Percentiles rank a stretch among this genome's conserved stretches.
Evolutionary conservation across 2,329 filamentous ascomycete genomes (phyloP).

Genomic region (Amauroascus niger): DNA sequence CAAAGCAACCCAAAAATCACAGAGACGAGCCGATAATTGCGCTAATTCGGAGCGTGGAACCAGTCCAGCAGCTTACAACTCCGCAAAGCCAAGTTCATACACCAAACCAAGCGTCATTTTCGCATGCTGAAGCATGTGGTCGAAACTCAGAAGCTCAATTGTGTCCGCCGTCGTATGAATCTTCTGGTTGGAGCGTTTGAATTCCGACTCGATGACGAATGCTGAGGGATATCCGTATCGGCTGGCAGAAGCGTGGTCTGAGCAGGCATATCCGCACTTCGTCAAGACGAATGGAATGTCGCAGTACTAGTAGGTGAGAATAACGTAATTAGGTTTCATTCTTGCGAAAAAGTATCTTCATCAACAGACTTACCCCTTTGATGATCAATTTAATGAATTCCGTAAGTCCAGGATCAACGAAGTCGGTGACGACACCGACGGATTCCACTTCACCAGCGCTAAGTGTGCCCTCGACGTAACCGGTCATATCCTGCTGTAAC

Average conservation of each 20-base stretch:
- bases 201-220: slow-evolving; percentile 55
- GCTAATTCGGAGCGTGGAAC: neutral
- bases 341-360: too few species aligned
- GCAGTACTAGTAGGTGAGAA: slow-evolving; percentile 55
- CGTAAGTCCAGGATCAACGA: slow-evolving; percentile 71
- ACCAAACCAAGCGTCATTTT: slow-evolving; percentile 72
- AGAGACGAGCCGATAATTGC: neutral
- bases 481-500: slow-evolving; percentile 98
- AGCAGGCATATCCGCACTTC: slow-evolving; percentile 78
- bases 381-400: slow-evolving; percentile 86
- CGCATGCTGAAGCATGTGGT: slow-evolving; percentile 88
- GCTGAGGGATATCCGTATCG: slow-evolving; percentile 57
- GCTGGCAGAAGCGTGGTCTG: slow-evolving; percentile 57
- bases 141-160: slow-evolving; percentile 64
- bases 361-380: slow-evolving; percentile 44
- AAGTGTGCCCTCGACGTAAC: slow-evolving; percentile 74
- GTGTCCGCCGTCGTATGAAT: slow-evolving; percentile 66
- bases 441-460: slow-evolving; percentile 74
- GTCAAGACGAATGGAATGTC: slow-evolving; percentile 78
- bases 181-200: slow-evolving; percentile 54
- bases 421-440: slow-evolving; percentile 89
- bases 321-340: neutral
- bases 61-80: neutral
- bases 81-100: slow-evolving; percentile 64
- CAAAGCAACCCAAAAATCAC: neutral